Conservation (phyloP, 2,329 filamentous ascomycete species). For the Phyllosticta citrichinensis region DNA sequence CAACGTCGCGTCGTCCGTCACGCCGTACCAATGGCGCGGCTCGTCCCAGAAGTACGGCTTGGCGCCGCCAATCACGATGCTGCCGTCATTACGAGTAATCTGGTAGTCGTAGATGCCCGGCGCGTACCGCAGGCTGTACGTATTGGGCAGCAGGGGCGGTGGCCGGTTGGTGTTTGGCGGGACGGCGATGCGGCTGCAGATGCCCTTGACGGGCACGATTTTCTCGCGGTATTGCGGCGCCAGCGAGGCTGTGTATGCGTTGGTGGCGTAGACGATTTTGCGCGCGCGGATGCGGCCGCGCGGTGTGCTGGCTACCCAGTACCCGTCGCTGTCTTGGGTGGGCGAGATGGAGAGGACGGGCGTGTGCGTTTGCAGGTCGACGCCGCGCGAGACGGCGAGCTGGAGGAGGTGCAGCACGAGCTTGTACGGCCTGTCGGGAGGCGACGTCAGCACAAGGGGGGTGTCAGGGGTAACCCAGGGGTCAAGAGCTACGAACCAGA, state of each 20-base stretch:
- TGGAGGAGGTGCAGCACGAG: slow-evolving; percentile 18
- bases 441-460: slow-evolving; percentile 11
- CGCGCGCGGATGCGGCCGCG: slow-evolving; percentile 15
- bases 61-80: slow-evolving; percentile 37
- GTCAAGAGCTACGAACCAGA: slow-evolving; percentile 1
- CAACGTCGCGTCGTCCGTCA: slow-evolving; percentile 40
- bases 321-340: background rate
- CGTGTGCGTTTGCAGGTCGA: slow-evolving; percentile 20
- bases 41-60: slow-evolving; percentile 25
- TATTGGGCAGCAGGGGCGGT: slow-evolving; percentile 17
- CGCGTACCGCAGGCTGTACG: slow-evolving; percentile 16
- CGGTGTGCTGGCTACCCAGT: slow-evolving; percentile 14
- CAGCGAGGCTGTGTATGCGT: slow-evolving; percentile 20
- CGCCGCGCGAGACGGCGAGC: slow-evolving; percentile 13
- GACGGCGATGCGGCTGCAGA: slow-evolving; percentile 14
- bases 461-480: slow-evolving; percentile 8
- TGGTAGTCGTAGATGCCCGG: slow-evolving; percentile 27
- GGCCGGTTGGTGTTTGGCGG: background rate
- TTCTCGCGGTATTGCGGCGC: slow-evolving; percentile 27
- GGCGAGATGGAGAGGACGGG: slow-evolving; percentile 11
- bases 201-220: slow-evolving; percentile 26
- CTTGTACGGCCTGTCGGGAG: slow-evolving; percentile 18
- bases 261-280: slow-evolving; percentile 21
- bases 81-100: slow-evolving; percentile 36
- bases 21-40: slow-evolving; percentile 35